phyloP scores from a whole-genome alignment of 2,329 filamentous ascomycete species.

The Coleophoma eucalyptorum region DNA sequence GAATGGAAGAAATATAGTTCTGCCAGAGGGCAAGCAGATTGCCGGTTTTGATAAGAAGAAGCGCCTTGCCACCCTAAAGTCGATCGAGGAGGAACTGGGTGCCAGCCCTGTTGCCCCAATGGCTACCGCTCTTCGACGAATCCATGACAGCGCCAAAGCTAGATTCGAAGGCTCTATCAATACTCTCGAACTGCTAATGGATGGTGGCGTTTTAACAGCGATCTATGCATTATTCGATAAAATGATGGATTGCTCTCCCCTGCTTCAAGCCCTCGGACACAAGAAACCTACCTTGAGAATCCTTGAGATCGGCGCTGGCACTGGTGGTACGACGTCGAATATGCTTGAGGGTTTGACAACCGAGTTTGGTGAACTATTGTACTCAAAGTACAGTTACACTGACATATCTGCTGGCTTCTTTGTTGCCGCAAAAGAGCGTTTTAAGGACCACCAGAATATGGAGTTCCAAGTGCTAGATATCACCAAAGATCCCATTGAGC shows the following conservation, averaged over 20 bases:
- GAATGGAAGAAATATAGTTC: constrained; percentile 1
- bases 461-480: constrained; percentile 30
- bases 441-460: constrained; percentile 18
- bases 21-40: background rate
- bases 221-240: constrained; percentile 6
- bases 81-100: background rate
- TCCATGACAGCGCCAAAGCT: constrained; percentile 15
- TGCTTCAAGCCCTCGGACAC: constrained; percentile 5
- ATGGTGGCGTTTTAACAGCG: constrained; percentile 7
- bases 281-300: constrained; percentile 11
- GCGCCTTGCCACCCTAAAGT: background rate
- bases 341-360: constrained; percentile 9
- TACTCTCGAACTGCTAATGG: constrained; percentile 9
- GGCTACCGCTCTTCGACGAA: constrained; percentile 17
- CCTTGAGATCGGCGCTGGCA: constrained; percentile 17
- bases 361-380: constrained; percentile 6
- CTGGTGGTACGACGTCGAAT: constrained; percentile 13
- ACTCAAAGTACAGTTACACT: constrained; percentile 15
- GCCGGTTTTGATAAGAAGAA: background rate
- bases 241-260: constrained; percentile 4
- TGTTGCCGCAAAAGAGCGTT: constrained; percentile 21
- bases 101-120: constrained; percentile 16
- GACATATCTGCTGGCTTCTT: constrained; percentile 27
- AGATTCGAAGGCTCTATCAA: constrained; percentile 8
- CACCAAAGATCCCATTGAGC: constrained; percentile 23